Evolutionary conservation across 257 asterid genomes (phyloP).

Genomic region (Fraxinus anomala): DNA sequence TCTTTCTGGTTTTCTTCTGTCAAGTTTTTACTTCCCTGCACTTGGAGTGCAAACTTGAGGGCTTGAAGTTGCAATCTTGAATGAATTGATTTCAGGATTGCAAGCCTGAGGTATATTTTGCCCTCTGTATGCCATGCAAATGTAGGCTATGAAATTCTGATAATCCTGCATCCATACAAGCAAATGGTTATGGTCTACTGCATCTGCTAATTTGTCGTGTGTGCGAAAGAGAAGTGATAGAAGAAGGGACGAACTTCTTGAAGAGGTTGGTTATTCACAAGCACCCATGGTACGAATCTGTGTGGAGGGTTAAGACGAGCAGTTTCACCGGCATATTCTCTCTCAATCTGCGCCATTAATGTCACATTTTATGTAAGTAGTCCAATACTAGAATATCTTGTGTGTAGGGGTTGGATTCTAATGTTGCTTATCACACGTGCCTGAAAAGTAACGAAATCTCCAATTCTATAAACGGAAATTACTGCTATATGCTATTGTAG

Average conservation of each 20-base stretch:
- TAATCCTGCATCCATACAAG: slow-evolving; percentile 59
- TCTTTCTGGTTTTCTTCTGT: too few relatives aligned
- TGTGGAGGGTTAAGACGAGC: slow-evolving; percentile 67
- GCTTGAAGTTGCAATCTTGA: slow-evolving; percentile 18
- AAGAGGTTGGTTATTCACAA: slow-evolving; percentile 70
- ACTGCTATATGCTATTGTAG: too few relatives aligned
- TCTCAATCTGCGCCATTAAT: slow-evolving; percentile 59
- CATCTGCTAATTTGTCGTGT: neutral
- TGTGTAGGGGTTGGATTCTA: neutral
- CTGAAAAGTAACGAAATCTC: too few relatives aligned
- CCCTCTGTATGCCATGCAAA: slow-evolving; percentile 74
- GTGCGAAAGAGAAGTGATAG: neutral
- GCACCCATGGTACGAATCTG: slow-evolving; percentile 88
- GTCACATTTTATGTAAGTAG: neutral
- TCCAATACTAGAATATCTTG: too few relatives aligned
- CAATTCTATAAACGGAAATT: too few relatives aligned
- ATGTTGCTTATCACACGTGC: neutral
- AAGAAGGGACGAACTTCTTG: slow-evolving; percentile 52
- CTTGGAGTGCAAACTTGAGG: slow-evolving; percentile 34
- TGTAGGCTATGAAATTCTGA: slow-evolving; percentile 57
- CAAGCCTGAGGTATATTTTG: slow-evolving; percentile 52
- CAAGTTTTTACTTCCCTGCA: slow-evolving; percentile 14
- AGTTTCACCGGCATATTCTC: slow-evolving; percentile 68
- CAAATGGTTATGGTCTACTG: neutral
- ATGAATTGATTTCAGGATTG: slow-evolving; percentile 32